Evolutionary conservation across 164 flowering plant genomes (phyloP).

Genomic region (Umbellularia californica): DNA sequence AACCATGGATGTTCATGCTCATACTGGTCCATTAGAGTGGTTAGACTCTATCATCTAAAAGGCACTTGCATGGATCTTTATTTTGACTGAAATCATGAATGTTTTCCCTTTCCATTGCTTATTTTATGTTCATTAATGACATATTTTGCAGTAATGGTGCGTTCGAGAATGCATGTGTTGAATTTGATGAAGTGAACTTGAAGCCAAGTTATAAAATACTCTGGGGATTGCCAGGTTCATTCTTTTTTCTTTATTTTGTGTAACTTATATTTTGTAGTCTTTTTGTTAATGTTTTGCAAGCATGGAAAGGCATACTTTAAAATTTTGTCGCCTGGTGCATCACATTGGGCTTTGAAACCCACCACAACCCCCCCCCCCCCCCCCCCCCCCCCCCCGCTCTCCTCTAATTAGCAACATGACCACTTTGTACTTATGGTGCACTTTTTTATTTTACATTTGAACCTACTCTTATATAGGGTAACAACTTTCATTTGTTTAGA

Average conservation of each 20-base stretch:
- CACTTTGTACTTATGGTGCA: background rate
- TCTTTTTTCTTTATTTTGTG: constrained; percentile 1
- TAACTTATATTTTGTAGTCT: background rate
- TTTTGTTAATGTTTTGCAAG: background rate
- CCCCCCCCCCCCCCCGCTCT: background rate
- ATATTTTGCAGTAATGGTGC: constrained; percentile 48
- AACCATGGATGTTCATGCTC: too few species aligned
- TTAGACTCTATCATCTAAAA: too few species aligned
- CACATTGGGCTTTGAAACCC: background rate
- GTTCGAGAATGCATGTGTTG: constrained; percentile 97
- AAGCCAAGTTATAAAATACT: constrained; percentile 91
- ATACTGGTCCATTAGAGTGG: too few species aligned
- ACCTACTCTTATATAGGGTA: background rate
- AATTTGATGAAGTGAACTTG: constrained; percentile 83
- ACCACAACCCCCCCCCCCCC: too few species aligned
- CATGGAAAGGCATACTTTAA: background rate
- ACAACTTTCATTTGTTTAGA: background rate
- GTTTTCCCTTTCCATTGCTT: background rate
- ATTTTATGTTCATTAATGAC: constrained; percentile 9
- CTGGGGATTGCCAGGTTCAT: constrained; percentile 92
- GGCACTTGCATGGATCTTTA: background rate
- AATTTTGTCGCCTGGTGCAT: background rate
- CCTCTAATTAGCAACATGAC: background rate
- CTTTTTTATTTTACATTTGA: background rate
- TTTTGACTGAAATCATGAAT: background rate